These are phyloP conservation scores for Calonectria pseudoreteaudii DNA, from an alignment of 2,329 filamentous ascomycete species.

Conservation along the genomic window DNA sequence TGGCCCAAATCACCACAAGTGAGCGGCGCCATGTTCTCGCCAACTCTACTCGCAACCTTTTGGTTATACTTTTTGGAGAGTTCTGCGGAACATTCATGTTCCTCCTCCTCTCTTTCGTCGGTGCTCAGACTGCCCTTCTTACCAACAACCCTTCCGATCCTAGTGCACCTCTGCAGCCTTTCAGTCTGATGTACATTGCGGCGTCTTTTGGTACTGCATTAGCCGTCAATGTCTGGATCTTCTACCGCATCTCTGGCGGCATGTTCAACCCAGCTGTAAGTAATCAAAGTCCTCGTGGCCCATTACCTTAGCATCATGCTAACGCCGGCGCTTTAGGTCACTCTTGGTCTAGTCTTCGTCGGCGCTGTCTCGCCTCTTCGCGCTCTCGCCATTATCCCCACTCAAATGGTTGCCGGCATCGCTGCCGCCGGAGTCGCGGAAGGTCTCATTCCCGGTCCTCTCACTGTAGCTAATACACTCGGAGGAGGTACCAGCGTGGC, in stretches of 20 bases:
- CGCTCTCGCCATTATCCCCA: slow-evolving; percentile 62
- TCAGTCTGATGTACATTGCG: slow-evolving; percentile 61
- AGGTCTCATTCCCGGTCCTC: slow-evolving; percentile 67
- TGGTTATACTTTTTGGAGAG: slow-evolving; percentile 60
- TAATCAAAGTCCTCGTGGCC: slow-evolving; percentile 18
- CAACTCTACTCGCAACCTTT: slow-evolving; percentile 45
- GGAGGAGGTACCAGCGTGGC: slow-evolving; percentile 61
- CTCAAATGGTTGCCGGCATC: slow-evolving; percentile 70
- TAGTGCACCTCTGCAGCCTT: slow-evolving; percentile 44
- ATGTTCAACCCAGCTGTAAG: slow-evolving; percentile 64
- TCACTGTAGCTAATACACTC: slow-evolving; percentile 68
- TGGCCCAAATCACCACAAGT: slow-evolving; percentile 5
- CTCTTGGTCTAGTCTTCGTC: slow-evolving; percentile 69
- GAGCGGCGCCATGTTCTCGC: slow-evolving; percentile 18
- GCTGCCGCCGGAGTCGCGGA: slow-evolving; percentile 68
- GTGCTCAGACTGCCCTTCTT: slow-evolving; percentile 52
- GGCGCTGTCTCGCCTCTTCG: slow-evolving; percentile 67
- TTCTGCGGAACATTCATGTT: slow-evolving; percentile 67
- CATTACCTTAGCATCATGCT: slow-evolving; percentile 6
- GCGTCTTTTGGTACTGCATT: slow-evolving; percentile 63
- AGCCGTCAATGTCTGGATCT: slow-evolving; percentile 67
- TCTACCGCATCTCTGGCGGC: slow-evolving; percentile 65
- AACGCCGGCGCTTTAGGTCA: slow-evolving; percentile 52
- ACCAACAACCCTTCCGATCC: slow-evolving; percentile 45
- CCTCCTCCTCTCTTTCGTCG: slow-evolving; percentile 57